Base-by-base conservation (phyloP, 768 basidiomycete genomes). In the Leccinum obscurum region DNA sequence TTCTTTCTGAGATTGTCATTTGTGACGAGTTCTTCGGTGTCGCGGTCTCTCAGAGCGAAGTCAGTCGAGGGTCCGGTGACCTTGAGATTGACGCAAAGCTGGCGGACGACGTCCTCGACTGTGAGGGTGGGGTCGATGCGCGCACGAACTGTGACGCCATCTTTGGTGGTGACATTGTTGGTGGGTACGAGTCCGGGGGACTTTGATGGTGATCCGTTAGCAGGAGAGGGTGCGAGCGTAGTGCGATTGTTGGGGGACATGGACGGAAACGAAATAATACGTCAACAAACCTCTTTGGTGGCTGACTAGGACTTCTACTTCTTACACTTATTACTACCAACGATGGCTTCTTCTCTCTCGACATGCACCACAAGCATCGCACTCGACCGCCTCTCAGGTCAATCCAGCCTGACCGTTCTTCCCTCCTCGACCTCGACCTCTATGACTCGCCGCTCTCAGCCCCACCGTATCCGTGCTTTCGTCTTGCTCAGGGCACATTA, bases 1-100 rank as follows among this genome's bases (percentile, higher is more conserved):
- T 89, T 90, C 76, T 83, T 86, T 70, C 86, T 81, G 68, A 97
- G 71, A 70, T 95, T 95, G 64, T 93, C 92, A 67, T 90, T 89
- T 28, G 92, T 95, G 17, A 97, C 88, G 52, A 95, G 75, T 64
- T 91, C 91, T 61, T 90, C 90, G 15, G 81, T 84, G 65, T 92
- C 90, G 26, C 74, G 74, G 70, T 95, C 92, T 66, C 93, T 81
- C 60, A 96, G 73, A 1, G 92, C 89, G 69, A 85, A 94, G 63
- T 89, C 77, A 1, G 82, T 80, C 1, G 90, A 82, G 0, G 89
- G 81, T 41, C 91, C 91, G 59, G 84, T 85, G 59, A 93, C 85
- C 73, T 89, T 87, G 64, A 96, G 78, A 74, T 87, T 93, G 64
- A 87, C 75, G 66, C 92, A 93, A 10, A 94, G 82, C 72, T 93